Base-by-base conservation (phyloP, 805 yeast genomes). In the Lipomyces japonicus region DNA sequence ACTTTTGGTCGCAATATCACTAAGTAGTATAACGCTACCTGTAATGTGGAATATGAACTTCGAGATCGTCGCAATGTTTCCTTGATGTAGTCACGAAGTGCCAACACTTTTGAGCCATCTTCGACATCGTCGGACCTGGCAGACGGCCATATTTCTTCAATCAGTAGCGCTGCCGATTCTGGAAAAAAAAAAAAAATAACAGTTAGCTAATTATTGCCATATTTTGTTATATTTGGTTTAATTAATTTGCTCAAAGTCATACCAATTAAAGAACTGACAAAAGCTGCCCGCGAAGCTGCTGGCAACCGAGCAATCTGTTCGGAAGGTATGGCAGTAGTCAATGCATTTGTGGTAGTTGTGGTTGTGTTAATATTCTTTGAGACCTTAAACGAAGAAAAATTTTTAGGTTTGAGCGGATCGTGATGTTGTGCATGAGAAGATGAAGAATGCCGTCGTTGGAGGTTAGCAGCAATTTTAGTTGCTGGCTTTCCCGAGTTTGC, bases 21-120 rank as follows among this genome's bases (percentile, higher is more conserved):
- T n/a, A 85, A 59, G 64, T 86, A 86, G 65, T 72, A 84, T 49
- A 86, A 70, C 3, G 88, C 77, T 38, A 84, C 75, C 59, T 82
- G 87, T 52, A 86, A 73, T 2, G 83, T 75, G 35, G 80, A 73
- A 51, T 76, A 74, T 14, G 85, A 77, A 37, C 84, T 75, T 51
- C 79, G 75, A 14, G 86, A 80, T 30, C 73, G 68, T 21, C 68
- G 67, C 42, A 71, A 59, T n/a, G 70, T 65, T 46, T 69, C 74
- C 57, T 64, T 62, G 43, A 73, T 61, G 59, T 69, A 73, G 32
- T 57, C 52, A 18, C 65, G 61, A 37, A 69, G 61, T 10, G 73
- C 67, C 50, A 70, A 62, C 39, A 61, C 61, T 28, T 37, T 63
- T 2, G 50, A 52, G 10, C 54, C 49, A 25, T 39, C 51, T 6